Conservation (phyloP, 805 yeast species). For the Candida hungchunana region DNA sequence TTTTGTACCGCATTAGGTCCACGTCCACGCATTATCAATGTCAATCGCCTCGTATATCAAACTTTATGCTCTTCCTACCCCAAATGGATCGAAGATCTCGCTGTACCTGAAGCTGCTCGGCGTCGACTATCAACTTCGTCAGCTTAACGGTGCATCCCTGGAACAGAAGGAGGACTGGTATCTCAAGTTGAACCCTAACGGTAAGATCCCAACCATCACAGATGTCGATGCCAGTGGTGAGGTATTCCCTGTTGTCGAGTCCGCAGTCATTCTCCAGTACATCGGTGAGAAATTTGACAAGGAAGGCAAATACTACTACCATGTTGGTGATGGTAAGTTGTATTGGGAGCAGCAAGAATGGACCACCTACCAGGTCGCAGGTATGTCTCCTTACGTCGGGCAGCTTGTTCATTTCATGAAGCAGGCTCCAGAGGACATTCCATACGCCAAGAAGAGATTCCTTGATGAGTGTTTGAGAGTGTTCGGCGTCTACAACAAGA, state of each 20-base stretch:
- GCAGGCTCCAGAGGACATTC: constrained; percentile 47
- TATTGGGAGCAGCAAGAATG: constrained; percentile 54
- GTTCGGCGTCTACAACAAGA: constrained; percentile 48
- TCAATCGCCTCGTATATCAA: too few relatives aligned
- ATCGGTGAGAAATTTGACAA: constrained; percentile 58
- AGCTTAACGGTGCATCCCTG: too few relatives aligned
- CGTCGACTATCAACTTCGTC: too few relatives aligned
- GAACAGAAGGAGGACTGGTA: constrained; percentile 57
- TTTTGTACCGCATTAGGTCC: too few relatives aligned
- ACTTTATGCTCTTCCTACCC: too few relatives aligned
- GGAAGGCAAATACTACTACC: constrained; percentile 39
- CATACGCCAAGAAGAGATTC: constrained; percentile 51
- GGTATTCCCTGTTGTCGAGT: constrained; percentile 45
- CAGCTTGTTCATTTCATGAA: constrained; percentile 47
- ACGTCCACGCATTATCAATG: too few relatives aligned
- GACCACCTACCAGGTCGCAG: constrained; percentile 54
- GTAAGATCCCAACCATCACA: constrained; percentile 54
- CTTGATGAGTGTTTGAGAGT: constrained; percentile 47
- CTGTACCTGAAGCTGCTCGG: too few relatives aligned
- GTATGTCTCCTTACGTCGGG: constrained; percentile 61
- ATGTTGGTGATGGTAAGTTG: constrained; percentile 29
- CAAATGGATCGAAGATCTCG: too few relatives aligned
- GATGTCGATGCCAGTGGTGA: constrained; percentile 37
- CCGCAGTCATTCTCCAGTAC: constrained; percentile 59
- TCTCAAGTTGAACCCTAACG: constrained; percentile 54